These are phyloP conservation scores for Colletotrichum acutatum DNA, from an alignment of 2,329 filamentous ascomycete genomes.

Conservation along the genomic window DNA sequence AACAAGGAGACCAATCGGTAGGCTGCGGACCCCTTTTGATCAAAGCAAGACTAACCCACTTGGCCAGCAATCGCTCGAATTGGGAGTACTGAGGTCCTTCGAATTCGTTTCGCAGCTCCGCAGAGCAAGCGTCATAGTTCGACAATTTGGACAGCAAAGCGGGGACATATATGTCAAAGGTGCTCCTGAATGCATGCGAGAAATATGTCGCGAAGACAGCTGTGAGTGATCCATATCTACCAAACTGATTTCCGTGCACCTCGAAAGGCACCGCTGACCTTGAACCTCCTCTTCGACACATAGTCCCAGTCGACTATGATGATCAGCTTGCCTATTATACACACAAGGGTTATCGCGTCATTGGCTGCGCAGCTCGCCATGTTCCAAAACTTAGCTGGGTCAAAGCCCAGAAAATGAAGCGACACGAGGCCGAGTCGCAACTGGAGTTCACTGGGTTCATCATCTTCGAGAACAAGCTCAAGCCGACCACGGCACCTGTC, in stretches of 20 bases:
- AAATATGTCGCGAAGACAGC: slow-evolving; percentile 86
- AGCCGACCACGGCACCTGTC: slow-evolving; percentile 83
- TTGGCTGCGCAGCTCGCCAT: slow-evolving; percentile 92
- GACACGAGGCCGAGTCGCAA: slow-evolving; percentile 83
- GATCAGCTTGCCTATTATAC: slow-evolving; percentile 91
- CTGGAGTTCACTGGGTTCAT: slow-evolving; percentile 96
- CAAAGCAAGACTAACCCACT: slow-evolving; percentile 33
- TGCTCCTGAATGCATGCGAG: slow-evolving; percentile 94
- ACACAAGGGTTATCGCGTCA: slow-evolving; percentile 95
- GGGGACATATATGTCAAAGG: slow-evolving; percentile 95
- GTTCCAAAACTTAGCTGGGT: slow-evolving; percentile 91
- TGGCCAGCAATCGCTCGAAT: slow-evolving; percentile 72
- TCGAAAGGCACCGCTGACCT: not conserved
- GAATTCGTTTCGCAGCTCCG: slow-evolving; percentile 95
- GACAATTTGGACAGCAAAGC: slow-evolving; percentile 85
- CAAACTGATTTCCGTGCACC: not conserved
- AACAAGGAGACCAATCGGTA: slow-evolving; percentile 41
- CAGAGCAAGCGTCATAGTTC: slow-evolving; percentile 91
- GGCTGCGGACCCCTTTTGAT: slow-evolving; percentile 21
- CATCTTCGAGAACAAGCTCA: slow-evolving; percentile 98
- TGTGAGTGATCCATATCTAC: slow-evolving; percentile 63
- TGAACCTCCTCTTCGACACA: slow-evolving; percentile 15
- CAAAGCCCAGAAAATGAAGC: slow-evolving; percentile 93
- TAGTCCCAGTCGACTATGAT: slow-evolving; percentile 88
- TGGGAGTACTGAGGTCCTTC: slow-evolving; percentile 91